These are phyloP conservation scores for Malassezia caprae DNA, from an alignment of 1,284 basidiomycete species.

Conservation along the genomic window DNA sequence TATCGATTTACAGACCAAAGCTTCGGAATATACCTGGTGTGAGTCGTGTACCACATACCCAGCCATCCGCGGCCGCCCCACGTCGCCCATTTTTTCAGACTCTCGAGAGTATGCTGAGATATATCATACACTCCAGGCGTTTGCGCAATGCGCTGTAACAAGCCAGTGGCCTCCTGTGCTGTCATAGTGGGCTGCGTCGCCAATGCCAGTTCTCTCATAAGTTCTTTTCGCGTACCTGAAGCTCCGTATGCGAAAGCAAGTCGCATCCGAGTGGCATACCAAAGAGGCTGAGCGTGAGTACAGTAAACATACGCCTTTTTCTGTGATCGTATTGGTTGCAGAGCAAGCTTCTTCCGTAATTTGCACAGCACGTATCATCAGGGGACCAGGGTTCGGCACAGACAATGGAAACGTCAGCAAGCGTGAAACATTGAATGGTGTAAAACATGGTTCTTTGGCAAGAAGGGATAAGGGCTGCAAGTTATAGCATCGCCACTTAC, in stretches of 20 bases:
- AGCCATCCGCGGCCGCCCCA: conserved; percentile 19
- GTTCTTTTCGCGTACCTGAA: conserved; percentile 4
- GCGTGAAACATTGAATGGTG: not conserved
- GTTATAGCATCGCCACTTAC: conserved; percentile 2
- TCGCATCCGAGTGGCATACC: conserved; percentile 8
- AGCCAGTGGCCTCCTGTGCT: not conserved
- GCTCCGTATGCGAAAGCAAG: conserved; percentile 11
- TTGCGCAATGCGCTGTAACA: conserved; percentile 1
- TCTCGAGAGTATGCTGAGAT: not conserved
- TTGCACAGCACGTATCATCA: not conserved
- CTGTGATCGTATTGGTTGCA: conserved; percentile 2
- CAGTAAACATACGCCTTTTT: not conserved
- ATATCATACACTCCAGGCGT: conserved; percentile 2
- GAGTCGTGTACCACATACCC: conserved; percentile 2
- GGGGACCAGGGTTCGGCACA: conserved; percentile 6
- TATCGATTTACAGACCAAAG: not conserved
- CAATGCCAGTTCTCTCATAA: conserved; percentile 2
- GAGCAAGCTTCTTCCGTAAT: conserved; percentile 6
- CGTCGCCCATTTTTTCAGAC: conserved; percentile 5
- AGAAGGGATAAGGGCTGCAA: not conserved
- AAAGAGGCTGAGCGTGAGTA: not conserved
- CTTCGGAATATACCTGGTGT: conserved; percentile 13
- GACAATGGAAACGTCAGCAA: not conserved
- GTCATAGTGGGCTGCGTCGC: conserved; percentile 2
- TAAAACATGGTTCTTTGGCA: not conserved